Evolutionary conservation across 176 grass and related monocot species (phyloP).

Genomic region (Carex pumila): DNA sequence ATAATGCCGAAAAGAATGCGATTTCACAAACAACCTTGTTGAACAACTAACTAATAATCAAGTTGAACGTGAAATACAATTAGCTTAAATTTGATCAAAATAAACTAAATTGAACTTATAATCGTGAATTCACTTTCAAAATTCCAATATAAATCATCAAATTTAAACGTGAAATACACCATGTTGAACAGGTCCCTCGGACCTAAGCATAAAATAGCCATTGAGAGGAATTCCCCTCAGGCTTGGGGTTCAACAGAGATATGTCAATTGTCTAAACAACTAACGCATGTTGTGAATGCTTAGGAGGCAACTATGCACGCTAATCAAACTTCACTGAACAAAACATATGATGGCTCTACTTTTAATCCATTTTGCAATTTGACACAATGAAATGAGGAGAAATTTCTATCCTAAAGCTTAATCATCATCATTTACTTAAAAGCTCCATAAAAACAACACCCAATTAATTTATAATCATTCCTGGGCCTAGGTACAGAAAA

Average conservation of each 20-base stretch:
- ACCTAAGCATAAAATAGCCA: too few species aligned
- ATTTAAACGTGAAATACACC: not conserved
- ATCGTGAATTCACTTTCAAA: too few species aligned
- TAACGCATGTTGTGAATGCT: not conserved
- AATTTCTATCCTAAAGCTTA: not conserved
- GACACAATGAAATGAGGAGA: not conserved
- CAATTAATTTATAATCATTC: constrained; percentile 1
- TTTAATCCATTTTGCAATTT: not conserved
- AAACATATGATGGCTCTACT: not conserved
- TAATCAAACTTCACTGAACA: not conserved
- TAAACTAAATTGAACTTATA: too few species aligned
- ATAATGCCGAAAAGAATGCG: not conserved
- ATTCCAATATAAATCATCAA: not conserved
- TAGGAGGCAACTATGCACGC: not conserved
- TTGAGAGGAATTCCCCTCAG: not conserved
- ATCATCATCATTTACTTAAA: constrained; percentile 2
- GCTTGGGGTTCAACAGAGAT: not conserved
- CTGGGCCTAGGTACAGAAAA: not conserved
- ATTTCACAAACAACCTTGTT: not conserved
- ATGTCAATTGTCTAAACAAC: not conserved
- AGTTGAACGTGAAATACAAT: too few species aligned
- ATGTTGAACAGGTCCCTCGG: not conserved
- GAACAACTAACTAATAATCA: too few species aligned
- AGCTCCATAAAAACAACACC: not conserved
- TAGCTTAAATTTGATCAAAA: too few species aligned